Conservation (phyloP, 768 basidiomycete genomes). For the Mycena filopes region DNA sequence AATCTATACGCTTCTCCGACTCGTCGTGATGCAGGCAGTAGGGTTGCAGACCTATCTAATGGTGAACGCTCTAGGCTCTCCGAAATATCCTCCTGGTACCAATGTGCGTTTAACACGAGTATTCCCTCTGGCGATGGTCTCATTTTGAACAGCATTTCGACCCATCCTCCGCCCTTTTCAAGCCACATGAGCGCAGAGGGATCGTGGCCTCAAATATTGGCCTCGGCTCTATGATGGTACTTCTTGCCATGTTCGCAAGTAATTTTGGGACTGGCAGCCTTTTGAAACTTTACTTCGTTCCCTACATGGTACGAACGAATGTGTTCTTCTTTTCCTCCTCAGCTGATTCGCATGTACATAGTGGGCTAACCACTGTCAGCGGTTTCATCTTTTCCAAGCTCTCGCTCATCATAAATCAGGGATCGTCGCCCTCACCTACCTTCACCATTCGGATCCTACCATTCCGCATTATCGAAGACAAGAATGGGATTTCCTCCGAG, state of each 20-base stretch:
- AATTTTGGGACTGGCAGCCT: background rate
- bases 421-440: constrained; percentile 62
- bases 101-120: background rate
- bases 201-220: constrained; percentile 12
- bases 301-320: constrained; percentile 40
- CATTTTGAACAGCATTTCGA: constrained; percentile 1
- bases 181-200: background rate
- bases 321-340: background rate
- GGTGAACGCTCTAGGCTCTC: constrained; percentile 36
- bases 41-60: background rate
- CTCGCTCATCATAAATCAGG: background rate
- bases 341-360: background rate
- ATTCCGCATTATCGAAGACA: constrained; percentile 67
- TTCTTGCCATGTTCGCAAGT: background rate
- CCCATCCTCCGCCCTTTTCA: constrained; percentile 6
- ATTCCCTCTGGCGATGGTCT: background rate
- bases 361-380: constrained; percentile 47
- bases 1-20: constrained; percentile 51
- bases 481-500: constrained; percentile 69
- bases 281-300: constrained; percentile 8
- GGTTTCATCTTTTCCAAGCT: background rate
- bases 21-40: constrained; percentile 57
- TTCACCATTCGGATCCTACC: constrained; percentile 69
- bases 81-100: constrained; percentile 1
- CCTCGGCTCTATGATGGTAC: background rate